Percentiles rank a stretch among this genome's conserved stretches.
phyloP scores from a whole-genome alignment of 495 filamentous ascomycete species.

The Tuber brumale region DNA sequence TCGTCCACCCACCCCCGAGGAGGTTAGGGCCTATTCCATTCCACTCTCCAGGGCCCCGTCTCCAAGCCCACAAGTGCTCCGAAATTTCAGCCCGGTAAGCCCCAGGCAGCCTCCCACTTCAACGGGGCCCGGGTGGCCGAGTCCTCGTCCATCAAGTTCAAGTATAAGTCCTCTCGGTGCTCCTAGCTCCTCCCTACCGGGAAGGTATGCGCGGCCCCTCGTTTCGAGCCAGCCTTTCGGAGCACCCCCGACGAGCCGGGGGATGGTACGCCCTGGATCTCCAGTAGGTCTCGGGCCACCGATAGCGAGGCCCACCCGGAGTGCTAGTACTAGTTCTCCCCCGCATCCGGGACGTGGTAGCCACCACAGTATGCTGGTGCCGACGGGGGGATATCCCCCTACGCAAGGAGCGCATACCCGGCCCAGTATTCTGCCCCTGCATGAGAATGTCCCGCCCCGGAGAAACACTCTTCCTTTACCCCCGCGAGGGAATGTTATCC shows the following conservation, averaged over 20 bases:
- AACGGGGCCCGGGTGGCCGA: neutral
- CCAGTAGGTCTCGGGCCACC: neutral
- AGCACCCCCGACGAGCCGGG: neutral
- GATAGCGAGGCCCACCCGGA: neutral
- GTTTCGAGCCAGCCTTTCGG: neutral
- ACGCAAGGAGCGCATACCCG: neutral
- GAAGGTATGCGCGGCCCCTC: neutral
- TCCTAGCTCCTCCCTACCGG: neutral
- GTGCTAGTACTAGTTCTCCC: neutral
- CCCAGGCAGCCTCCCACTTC: neutral
- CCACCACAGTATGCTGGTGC: neutral
- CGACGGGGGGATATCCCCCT: neutral
- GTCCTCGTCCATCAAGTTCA: neutral
- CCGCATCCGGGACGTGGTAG: neutral
- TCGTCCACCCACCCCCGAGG: neutral
- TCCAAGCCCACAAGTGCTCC: neutral
- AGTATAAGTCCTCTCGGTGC: neutral
- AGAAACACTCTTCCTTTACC: neutral
- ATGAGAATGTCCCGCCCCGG: neutral
- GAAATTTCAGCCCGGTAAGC: neutral
- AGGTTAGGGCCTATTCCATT: neutral
- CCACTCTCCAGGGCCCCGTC: neutral
- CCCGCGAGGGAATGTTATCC: neutral
- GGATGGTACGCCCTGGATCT: neutral
- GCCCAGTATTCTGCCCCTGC: neutral